Evolutionary conservation across 495 filamentous ascomycete species (phyloP).

Genomic region (Trichoderma orchidacearum): DNA sequence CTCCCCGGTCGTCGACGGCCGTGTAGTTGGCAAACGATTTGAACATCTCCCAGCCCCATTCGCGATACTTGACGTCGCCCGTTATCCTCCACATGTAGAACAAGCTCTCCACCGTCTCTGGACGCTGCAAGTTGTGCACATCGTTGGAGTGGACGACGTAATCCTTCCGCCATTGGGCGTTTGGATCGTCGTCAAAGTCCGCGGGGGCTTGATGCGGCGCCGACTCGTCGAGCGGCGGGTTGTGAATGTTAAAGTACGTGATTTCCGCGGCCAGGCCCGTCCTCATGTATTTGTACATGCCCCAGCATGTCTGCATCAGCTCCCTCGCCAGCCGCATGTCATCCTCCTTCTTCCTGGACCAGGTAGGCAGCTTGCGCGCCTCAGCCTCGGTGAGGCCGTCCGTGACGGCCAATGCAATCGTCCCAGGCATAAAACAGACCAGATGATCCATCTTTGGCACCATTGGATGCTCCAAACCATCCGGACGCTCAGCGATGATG

Average conservation of each 20-base stretch:
- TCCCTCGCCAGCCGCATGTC: constrained; percentile 78
- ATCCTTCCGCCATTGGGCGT: constrained; percentile 57
- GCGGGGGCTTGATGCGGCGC: constrained; percentile 31
- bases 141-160: constrained; percentile 64
- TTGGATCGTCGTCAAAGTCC: constrained; percentile 32
- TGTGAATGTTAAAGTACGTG: constrained; percentile 65
- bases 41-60: constrained; percentile 99
- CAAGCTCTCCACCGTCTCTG: constrained; percentile 87
- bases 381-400: constrained; percentile 60
- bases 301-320: constrained; percentile 94
- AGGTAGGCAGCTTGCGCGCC: constrained; percentile 54
- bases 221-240: constrained; percentile 43
- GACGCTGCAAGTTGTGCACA: constrained; percentile 85
- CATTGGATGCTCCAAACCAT: constrained; percentile 48
- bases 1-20: constrained; percentile 55
- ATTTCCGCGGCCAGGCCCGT: constrained; percentile 91
- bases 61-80: constrained; percentile 74
- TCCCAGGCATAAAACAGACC: constrained; percentile 94
- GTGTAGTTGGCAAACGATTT: constrained; percentile 78
- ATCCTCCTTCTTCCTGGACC: constrained; percentile 68
- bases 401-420: constrained; percentile 80
- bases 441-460: constrained; percentile 96
- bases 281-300: constrained; percentile 77
- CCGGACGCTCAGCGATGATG: constrained; percentile 73
- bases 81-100: constrained; percentile 99